Percentiles rank a stretch among this genome's conserved stretches.
These are phyloP conservation scores for Fagus crenata DNA, from an alignment of 306 rosid species.

Conservation along the genomic window DNA sequence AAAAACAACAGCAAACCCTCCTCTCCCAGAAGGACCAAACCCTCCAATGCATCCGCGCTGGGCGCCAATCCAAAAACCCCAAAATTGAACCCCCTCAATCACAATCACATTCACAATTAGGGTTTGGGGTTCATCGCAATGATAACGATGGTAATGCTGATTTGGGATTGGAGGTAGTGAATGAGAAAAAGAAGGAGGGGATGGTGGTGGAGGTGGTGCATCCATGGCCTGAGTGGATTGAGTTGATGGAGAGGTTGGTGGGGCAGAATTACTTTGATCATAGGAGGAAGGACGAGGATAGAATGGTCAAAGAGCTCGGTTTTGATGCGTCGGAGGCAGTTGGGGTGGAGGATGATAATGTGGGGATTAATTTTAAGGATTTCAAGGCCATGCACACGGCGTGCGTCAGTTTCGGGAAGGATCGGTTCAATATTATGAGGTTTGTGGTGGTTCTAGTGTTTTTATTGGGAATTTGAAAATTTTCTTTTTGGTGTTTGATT, in stretches of 20 bases:
- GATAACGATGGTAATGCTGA: background rate
- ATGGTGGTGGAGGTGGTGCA: conserved; percentile 72
- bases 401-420: conserved; percentile 83
- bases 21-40: conserved; percentile 77
- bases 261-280: conserved; percentile 91
- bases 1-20: conserved; percentile 45
- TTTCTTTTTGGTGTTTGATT: conserved; percentile 12
- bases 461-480: background rate
- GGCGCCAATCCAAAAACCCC: conserved; percentile 69
- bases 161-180: conserved; percentile 8
- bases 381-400: conserved; percentile 69
- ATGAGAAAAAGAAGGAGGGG: conserved; percentile 23
- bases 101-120: background rate
- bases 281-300: conserved; percentile 72
- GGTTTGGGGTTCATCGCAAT: background rate
- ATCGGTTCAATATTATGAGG: conserved; percentile 89
- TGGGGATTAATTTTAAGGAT: conserved; percentile 63
- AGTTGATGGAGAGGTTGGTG: conserved; percentile 85
- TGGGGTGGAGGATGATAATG: conserved; percentile 23
- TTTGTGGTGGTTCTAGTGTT: conserved; percentile 32
- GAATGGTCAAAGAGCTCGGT: conserved; percentile 62
- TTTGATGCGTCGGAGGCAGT: conserved; percentile 31
- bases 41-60: conserved; percentile 77
- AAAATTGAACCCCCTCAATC: conserved; percentile 26
- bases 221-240: conserved; percentile 99